Base-by-base conservation (phyloP, 306 rosid species). In the Cucumis sativus region DNA sequence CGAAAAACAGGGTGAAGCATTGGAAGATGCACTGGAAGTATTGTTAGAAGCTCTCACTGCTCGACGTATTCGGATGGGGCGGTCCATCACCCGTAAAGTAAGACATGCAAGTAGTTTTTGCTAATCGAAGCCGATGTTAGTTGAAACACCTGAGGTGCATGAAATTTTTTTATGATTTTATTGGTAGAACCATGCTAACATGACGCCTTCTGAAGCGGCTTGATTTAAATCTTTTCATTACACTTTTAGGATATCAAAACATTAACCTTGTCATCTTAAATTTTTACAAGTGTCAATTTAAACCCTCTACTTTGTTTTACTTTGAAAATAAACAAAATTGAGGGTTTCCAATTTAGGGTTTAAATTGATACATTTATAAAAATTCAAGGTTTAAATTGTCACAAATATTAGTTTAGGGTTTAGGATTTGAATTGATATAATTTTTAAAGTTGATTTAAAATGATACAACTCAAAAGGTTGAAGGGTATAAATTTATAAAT, bases 51-150 rank as follows among this genome's bases (percentile, higher is more conserved):
- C 97, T 76, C 92, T 94, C 72, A 92, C 97, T 6, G 72, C 82
- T 21, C 83, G 97, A 37, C 94, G 96, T 5, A 86, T 91, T 82
- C 89, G 98, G 79, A 92, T 94, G 97, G 98, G 98, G 43, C 85
- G 98, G 88, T 94, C 97, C 75, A 90, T 94, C 65, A 90, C 88
- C 35, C 91, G 92, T 58, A 90, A 82, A 84, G 79, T 84, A 79
- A 89, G 97, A 85, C 98, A 87, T 58, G 74, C 80, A 60, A 79
- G 81, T 1, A 61, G 81, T 81, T 82, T 91, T 39, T 76, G 76
- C 76, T 56, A 35, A 41, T 74, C 4, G 41, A 78, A 67, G 10
- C 51, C 39, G 12, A 47, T 3, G 17, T 17, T 20, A 2, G 6
- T 49, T 35, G 8, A 18, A 41, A 59, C 30, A 17, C 15, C 59